Conservation (phyloP, 805 yeast species). For the Myxozyma nipponensis region DNA sequence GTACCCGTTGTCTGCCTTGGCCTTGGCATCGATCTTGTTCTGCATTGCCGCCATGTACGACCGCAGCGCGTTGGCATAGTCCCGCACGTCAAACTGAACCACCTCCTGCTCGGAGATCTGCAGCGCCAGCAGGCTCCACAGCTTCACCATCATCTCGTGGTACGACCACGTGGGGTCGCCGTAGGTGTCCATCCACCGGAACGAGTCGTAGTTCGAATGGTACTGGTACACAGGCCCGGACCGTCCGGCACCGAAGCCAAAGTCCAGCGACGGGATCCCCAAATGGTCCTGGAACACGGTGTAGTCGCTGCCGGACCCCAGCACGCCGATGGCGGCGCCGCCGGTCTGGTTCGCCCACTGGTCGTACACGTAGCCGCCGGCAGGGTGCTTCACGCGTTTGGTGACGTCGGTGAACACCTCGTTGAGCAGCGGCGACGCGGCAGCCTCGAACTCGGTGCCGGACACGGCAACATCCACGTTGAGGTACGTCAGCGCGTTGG, state of each 20-base stretch:
- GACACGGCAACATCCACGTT: conserved; percentile 64
- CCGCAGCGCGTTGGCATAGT: conserved; percentile 42
- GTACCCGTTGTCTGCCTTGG: conserved; percentile 8
- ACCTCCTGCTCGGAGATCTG: conserved; percentile 50
- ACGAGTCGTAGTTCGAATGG: conserved; percentile 59
- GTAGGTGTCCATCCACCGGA: conserved; percentile 60
- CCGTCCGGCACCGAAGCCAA: conserved; percentile 48
- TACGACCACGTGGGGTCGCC: conserved; percentile 61
- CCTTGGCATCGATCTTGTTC: conserved; percentile 37
- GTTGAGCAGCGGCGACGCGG: conserved; percentile 59
- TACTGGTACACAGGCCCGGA: conserved; percentile 62
- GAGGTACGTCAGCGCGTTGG: conserved; percentile 59
- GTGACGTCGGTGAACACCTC: conserved; percentile 45
- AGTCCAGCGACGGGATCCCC: conserved; percentile 49
- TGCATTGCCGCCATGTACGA: conserved; percentile 41
- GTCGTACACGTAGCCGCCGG: conserved; percentile 36
- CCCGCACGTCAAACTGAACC: conserved; percentile 41
- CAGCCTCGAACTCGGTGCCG: conserved; percentile 51
- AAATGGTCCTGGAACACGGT: conserved; percentile 44
- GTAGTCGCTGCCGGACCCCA: conserved; percentile 72
- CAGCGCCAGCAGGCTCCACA: conserved; percentile 49
- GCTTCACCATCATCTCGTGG: conserved; percentile 56
- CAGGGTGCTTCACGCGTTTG: conserved; percentile 48
- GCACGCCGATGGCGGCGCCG: conserved; percentile 42
- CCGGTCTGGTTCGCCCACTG: conserved; percentile 34